A percentile compares a stretch with the other conserved stretches of the same genome.
Evolutionary conservation across 2,329 filamentous ascomycete species (phyloP).

Genomic region (Claviceps maximensis): DNA sequence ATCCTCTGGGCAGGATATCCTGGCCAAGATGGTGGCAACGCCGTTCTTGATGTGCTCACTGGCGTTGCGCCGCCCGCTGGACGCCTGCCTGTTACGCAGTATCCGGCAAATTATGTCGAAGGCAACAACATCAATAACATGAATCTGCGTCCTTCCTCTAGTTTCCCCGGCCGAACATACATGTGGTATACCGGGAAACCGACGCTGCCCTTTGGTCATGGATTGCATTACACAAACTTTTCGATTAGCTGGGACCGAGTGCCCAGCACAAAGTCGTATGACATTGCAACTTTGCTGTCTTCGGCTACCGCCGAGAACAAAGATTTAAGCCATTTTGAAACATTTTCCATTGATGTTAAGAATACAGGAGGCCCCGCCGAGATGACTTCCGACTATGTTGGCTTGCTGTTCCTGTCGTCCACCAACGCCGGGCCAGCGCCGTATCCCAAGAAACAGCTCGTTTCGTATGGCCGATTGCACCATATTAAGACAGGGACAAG

Average conservation of each 20-base stretch:
- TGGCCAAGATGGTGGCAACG: constrained; percentile 44
- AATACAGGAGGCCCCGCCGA: background rate
- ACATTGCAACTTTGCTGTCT: background rate
- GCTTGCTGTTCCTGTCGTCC: constrained; percentile 7
- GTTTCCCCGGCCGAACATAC: constrained; percentile 42
- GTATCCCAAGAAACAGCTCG: constrained; percentile 8
- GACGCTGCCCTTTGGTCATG: constrained; percentile 40
- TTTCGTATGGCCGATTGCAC: constrained; percentile 7
- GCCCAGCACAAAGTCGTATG: background rate
- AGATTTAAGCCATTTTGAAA: background rate
- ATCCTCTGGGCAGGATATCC: constrained; percentile 47
- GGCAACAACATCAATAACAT: constrained; percentile 42
- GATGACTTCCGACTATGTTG: constrained; percentile 9
- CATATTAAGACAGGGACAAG: constrained; percentile 5
- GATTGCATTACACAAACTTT: constrained; percentile 47
- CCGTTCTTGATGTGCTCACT: constrained; percentile 39
- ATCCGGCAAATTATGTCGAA: constrained; percentile 36
- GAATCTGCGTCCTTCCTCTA: constrained; percentile 33
- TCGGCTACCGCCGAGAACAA: background rate
- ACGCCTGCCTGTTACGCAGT: constrained; percentile 41
- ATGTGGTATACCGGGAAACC: constrained; percentile 41
- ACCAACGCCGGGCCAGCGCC: constrained; percentile 8
- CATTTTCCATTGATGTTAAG: background rate
- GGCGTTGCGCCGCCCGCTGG: constrained; percentile 38
- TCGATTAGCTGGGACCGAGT: constrained; percentile 4